Evolutionary conservation across 78 protist species (phyloP).

Genomic region (Andalucia godoyi): DNA sequence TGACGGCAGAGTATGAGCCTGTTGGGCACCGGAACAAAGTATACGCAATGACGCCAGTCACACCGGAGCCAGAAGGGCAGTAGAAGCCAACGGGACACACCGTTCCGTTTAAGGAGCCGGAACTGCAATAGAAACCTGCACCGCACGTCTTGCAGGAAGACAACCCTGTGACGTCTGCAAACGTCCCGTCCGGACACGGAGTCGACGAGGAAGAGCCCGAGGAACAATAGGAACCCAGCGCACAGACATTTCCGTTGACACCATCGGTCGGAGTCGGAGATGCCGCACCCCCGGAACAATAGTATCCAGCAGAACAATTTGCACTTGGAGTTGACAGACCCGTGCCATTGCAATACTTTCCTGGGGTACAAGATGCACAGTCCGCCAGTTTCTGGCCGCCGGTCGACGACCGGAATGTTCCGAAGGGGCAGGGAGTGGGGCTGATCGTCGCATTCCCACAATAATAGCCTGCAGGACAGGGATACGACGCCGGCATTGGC

Average conservation of each 20-base stretch:
- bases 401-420: not conserved
- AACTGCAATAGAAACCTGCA: constrained; percentile 1
- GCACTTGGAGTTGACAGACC: not conserved
- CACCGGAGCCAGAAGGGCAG: constrained; percentile 24
- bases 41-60: not conserved
- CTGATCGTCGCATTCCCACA: not conserved
- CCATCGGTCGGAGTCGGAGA: constrained; percentile 9
- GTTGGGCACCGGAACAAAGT: constrained; percentile 9
- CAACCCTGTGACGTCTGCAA: not conserved
- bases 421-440: constrained; percentile 13
- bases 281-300: constrained; percentile 18
- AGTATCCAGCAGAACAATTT: constrained; percentile 39
- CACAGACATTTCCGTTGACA: not conserved
- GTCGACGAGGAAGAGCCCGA: not conserved
- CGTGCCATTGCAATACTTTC: constrained; percentile 1
- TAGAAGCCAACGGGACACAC: constrained; percentile 24
- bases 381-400: not conserved
- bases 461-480: constrained; percentile 12
- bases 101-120: not conserved
- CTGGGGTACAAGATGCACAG: not conserved
- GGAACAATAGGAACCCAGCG: constrained; percentile 9
- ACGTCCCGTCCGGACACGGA: constrained; percentile 12
- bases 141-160: constrained; percentile 7
- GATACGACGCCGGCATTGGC: not conserved
- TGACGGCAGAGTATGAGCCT: constrained; percentile 6